Percentiles rank a stretch among this genome's conserved stretches.
These are phyloP conservation scores for Hyphopichia buzzinii DNA, from an alignment of 1,139 yeast species.

Conservation along the genomic window DNA sequence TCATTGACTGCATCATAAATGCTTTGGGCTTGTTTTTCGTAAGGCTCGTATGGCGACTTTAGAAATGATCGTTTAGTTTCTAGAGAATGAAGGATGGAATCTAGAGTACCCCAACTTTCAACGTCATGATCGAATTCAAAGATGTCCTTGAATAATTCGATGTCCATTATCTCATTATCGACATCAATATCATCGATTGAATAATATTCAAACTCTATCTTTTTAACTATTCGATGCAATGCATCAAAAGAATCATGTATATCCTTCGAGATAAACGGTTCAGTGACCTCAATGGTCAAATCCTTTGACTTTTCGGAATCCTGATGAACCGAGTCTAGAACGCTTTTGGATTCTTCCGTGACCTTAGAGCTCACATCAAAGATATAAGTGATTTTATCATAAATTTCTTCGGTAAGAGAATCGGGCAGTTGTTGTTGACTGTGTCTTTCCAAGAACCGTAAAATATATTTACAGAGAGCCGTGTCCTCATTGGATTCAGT, in stretches of 20 bases:
- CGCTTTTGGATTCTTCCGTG: slow-evolving; percentile 4
- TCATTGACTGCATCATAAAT: slow-evolving; percentile 5
- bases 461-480: slow-evolving; percentile 2
- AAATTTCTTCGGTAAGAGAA: slow-evolving; percentile 16
- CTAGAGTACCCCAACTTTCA: slow-evolving; percentile 5
- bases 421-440: slow-evolving; percentile 8
- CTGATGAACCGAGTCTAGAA: not conserved
- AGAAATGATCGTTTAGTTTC: not conserved
- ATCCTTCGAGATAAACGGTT: not conserved
- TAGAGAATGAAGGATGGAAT: not conserved
- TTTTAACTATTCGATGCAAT: slow-evolving; percentile 5
- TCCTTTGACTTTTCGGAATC: slow-evolving; percentile 3
- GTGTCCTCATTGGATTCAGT: slow-evolving; percentile 4
- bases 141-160: slow-evolving; percentile 5
- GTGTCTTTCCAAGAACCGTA: slow-evolving; percentile 1
- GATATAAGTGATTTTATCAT: slow-evolving; percentile 2
- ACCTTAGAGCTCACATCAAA: slow-evolving; percentile 3
- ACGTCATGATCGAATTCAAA: slow-evolving; percentile 7
- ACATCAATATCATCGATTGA: slow-evolving; percentile 3
- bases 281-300: slow-evolving; percentile 2
- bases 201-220: slow-evolving; percentile 7
- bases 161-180: not conserved
- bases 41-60: not conserved
- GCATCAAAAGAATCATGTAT: slow-evolving; percentile 1
- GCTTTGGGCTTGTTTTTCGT: slow-evolving; percentile 5